Evolutionary conservation across 345 rosid genomes (phyloP).

Genomic region (Rhodamnia rubescens): DNA sequence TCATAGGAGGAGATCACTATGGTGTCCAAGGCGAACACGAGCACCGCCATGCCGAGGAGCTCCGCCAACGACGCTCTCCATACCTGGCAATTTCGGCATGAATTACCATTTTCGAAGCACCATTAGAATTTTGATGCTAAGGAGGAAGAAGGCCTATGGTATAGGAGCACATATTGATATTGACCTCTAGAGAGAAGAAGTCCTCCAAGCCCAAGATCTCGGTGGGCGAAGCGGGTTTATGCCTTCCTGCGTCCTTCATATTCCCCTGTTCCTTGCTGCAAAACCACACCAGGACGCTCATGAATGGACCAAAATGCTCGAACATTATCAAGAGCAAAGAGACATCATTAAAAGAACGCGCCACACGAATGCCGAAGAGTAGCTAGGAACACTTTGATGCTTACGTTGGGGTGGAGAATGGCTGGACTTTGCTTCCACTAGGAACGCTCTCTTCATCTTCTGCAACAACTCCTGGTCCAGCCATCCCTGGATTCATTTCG

Average conservation of each 20-base stretch:
- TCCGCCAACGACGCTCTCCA: constrained; percentile 29
- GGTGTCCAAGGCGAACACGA: constrained; percentile 19
- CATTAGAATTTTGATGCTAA: no score
- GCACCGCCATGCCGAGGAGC: constrained; percentile 12
- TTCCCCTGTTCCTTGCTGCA: neutral
- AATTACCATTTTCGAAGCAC: neutral
- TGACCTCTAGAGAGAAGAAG: constrained; percentile 7
- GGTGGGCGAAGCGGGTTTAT: neutral
- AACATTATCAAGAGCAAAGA: neutral
- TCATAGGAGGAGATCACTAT: constrained; percentile 19
- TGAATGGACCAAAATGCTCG: neutral
- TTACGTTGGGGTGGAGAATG: constrained; percentile 8
- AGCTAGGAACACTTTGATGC: neutral
- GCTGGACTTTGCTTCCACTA: constrained; percentile 6
- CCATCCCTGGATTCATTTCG: constrained; percentile 1
- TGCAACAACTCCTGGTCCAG: constrained; percentile 4
- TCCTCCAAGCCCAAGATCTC: constrained; percentile 13
- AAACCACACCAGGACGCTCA: neutral
- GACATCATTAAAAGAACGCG: neutral
- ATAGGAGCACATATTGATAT: neutral
- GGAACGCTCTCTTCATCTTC: constrained; percentile 6
- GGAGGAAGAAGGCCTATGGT: no score
- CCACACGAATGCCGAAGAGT: neutral
- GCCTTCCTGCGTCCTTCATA: neutral
- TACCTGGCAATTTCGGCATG: neutral